Base-by-base conservation (phyloP, 1,139 yeast genomes). In the Taiozyma sp. region DNA sequence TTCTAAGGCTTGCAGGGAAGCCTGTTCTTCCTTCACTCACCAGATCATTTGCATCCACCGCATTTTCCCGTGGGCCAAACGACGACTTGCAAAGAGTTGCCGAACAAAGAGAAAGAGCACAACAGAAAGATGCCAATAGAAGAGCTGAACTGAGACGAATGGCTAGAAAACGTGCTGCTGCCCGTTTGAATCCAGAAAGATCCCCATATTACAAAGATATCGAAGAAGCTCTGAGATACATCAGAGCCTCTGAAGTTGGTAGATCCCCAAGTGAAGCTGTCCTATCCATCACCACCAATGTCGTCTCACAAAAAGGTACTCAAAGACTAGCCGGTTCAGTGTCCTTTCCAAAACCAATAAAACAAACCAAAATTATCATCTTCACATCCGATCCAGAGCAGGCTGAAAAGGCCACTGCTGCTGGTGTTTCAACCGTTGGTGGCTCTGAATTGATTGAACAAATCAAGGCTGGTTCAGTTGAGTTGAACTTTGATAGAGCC, bases 221-320 rank as follows among this genome's bases (percentile, higher is more conserved):
- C 13, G 80, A 88, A 13, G 69, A 73, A 23, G 98, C 97, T 1
- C 69, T 91, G 67, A 78, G 86, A 63, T 91, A 84, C 64, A 67
- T 93, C 52, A 77, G 97, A 57, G 96, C 98, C 0, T 82, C 92
- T 5, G 97, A 91, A 68, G 96, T 90, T 7, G 98, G 98, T 5
- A 82, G 87, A 62, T 82, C 93, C 2, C 72, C 79, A 4, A 70
- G 75, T 27, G 83, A 84, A 58, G 82, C 93, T 32, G 86, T 92
- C 39, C 75, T 92, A 44, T 74, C 87, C 23, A 69, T 90, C 52
- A 80, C 83, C 41, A 75, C 91, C 54, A 72, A 80, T 23, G 80
- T 90, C n/a, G 77, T 88, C 23, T 83, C 87, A 30, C 96, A 87
- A 53, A 83, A 81, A 64, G 97, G 97, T 57, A 83, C 88, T 28